A percentile compares a stretch with the other conserved stretches of the same genome.
phyloP scores from a whole-genome alignment of 2,329 filamentous ascomycete genomes.

The Capronia epimyces region DNA sequence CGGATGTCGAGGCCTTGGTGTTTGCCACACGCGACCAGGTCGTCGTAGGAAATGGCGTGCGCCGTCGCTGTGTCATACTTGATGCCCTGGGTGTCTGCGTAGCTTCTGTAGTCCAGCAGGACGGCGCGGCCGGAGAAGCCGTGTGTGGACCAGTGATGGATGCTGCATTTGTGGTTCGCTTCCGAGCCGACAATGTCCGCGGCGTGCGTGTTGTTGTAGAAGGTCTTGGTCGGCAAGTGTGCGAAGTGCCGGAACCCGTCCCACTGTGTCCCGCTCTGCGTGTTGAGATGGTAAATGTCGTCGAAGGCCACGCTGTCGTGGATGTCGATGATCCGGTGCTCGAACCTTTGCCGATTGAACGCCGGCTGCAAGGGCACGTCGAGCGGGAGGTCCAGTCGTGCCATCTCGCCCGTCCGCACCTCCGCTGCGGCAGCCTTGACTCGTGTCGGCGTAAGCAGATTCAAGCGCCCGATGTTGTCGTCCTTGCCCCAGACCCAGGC shows the following conservation, averaged over 20 bases:
- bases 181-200: conserved; percentile 34
- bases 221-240: conserved; percentile 35
- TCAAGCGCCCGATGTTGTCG: conserved; percentile 45
- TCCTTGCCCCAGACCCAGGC: conserved; percentile 58
- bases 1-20: conserved; percentile 59
- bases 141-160: conserved; percentile 40
- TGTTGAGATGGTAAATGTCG: conserved; percentile 46
- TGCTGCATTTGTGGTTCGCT: conserved; percentile 38
- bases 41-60: conserved; percentile 50
- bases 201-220: conserved; percentile 40
- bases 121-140: conserved; percentile 42
- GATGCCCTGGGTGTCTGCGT: conserved; percentile 48
- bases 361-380: conserved; percentile 49
- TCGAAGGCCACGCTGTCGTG: conserved; percentile 38
- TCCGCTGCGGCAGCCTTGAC: conserved; percentile 51
- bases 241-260: conserved; percentile 47
- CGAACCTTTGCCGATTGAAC: conserved; percentile 49
- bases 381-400: conserved; percentile 52
- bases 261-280: conserved; percentile 48
- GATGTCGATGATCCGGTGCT: conserved; percentile 50
- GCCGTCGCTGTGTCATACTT: conserved; percentile 49
- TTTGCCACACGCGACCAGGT: conserved; percentile 55
- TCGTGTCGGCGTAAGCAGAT: conserved; percentile 52
- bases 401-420: conserved; percentile 52
- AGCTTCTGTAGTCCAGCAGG: conserved; percentile 42